Evolutionary conservation across 2,329 filamentous ascomycete species (phyloP).

Genomic region (Geosmithia flava): DNA sequence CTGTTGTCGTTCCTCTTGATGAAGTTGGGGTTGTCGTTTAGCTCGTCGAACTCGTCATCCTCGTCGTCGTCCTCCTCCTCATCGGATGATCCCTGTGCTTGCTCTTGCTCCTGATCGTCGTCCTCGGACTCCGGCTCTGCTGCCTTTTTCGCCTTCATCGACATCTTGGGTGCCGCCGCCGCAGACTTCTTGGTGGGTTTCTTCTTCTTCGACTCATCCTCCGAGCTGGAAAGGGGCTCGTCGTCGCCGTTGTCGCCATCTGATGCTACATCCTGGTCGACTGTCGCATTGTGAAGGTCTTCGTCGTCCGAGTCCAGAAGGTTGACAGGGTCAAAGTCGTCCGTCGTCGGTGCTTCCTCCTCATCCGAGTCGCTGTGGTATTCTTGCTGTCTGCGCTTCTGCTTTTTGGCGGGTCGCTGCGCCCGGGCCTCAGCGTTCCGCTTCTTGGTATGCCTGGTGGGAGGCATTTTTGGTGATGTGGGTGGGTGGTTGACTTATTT

Average conservation of each 20-base stretch:
- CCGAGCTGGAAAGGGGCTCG: slow-evolving; percentile 19
- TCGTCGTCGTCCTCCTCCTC: slow-evolving; percentile 16
- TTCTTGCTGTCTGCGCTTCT: slow-evolving; percentile 32
- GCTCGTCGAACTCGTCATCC: slow-evolving; percentile 18
- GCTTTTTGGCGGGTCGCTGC: slow-evolving; percentile 35
- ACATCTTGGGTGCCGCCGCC: slow-evolving; percentile 8
- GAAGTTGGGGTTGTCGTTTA: slow-evolving; percentile 47
- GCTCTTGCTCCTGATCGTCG: slow-evolving; percentile 11
- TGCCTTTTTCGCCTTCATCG: slow-evolving; percentile 12
- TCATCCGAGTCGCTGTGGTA: slow-evolving; percentile 42
- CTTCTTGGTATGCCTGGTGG: slow-evolving; percentile 17
- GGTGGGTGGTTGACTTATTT: neutral
- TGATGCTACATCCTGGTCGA: slow-evolving; percentile 17
- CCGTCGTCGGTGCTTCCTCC: slow-evolving; percentile 7
- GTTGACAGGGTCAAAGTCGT: slow-evolving; percentile 35
- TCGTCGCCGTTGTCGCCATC: slow-evolving; percentile 28
- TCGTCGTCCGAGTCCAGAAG: slow-evolving; percentile 44
- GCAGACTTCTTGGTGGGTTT: neutral
- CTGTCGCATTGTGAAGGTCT: slow-evolving; percentile 36
- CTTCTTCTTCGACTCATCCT: slow-evolving; percentile 14
- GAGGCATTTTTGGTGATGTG: slow-evolving; percentile 3
- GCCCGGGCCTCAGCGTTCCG: slow-evolving; percentile 15
- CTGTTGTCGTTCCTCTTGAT: slow-evolving; percentile 65
- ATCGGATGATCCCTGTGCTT: slow-evolving; percentile 17
- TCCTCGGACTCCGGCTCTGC: slow-evolving; percentile 11